These are phyloP conservation scores for Rhodotorula babjevae DNA, from an alignment of 768 basidiomycete species.

Conservation along the genomic window DNA sequence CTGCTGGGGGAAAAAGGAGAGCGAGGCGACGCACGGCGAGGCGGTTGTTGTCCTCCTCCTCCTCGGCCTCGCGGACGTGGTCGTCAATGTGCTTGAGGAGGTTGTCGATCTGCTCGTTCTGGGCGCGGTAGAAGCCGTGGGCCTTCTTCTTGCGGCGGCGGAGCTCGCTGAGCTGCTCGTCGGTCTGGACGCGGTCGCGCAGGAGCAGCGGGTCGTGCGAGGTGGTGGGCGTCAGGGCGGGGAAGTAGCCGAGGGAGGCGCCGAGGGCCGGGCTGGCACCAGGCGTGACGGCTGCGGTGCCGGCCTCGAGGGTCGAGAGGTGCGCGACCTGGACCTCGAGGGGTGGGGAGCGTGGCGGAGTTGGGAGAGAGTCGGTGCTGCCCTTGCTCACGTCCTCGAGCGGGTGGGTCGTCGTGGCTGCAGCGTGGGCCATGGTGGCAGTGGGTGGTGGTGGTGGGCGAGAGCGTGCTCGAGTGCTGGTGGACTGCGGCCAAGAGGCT, in stretches of 20 bases:
- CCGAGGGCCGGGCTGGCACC: neutral
- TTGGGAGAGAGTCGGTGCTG: constrained; percentile 17
- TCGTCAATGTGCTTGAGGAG: constrained; percentile 86
- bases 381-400: neutral
- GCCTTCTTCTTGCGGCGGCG: constrained; percentile 60
- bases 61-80: constrained; percentile 74
- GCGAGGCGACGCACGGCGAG: constrained; percentile 43
- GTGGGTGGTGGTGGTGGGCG: too few relatives aligned
- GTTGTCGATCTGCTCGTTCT: constrained; percentile 68
- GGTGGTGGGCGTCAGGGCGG: constrained; percentile 9
- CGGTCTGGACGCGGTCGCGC: constrained; percentile 51
- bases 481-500: too few relatives aligned
- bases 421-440: too few relatives aligned
- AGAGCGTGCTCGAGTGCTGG: neutral
- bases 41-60: constrained; percentile 63
- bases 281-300: neutral
- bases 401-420: neutral
- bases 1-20: too few relatives aligned
- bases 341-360: constrained; percentile 18
- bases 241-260: constrained; percentile 4
- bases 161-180: constrained; percentile 61
- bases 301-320: neutral
- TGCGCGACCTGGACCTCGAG: neutral
- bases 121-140: constrained; percentile 49
- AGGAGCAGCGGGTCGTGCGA: constrained; percentile 33